A percentile compares a stretch with the other conserved stretches of the same genome.
Evolutionary conservation across 768 basidiomycete genomes (phyloP).

Genomic region (Cystobasidium tubakii): DNA sequence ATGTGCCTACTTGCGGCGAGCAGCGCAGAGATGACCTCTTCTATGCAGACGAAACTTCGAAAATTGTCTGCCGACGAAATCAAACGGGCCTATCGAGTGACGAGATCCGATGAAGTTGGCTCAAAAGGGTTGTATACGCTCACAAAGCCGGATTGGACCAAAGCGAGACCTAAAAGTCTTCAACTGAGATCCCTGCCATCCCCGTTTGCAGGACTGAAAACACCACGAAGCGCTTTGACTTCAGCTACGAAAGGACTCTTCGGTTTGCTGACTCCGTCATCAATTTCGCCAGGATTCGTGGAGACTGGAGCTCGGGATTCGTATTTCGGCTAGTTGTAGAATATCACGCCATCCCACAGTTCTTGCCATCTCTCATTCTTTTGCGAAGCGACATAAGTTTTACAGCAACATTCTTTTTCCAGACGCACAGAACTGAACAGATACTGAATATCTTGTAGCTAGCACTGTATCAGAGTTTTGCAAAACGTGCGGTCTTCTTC

Average conservation of each 20-base stretch:
- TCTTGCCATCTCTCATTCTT: neutral
- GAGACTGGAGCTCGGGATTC: neutral
- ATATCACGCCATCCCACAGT: neutral
- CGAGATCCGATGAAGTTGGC: constrained; percentile 23
- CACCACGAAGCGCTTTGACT: neutral
- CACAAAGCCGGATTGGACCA: neutral
- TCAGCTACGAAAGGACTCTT: constrained; percentile 6
- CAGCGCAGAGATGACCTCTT: constrained; percentile 33
- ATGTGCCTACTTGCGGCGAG: neutral
- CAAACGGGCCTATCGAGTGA: neutral
- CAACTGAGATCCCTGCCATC: neutral
- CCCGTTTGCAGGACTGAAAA: constrained; percentile 7
- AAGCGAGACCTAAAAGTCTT: constrained; percentile 7
- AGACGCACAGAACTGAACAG: too few relatives aligned
- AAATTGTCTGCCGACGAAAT: constrained; percentile 9
- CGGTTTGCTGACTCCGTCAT: neutral
- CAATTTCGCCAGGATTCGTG: neutral
- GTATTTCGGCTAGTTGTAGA: neutral
- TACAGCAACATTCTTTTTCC: neutral
- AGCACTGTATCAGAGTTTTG: constrained; percentile 13
- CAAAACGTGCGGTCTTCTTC: constrained; percentile 33
- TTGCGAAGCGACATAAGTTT: too few relatives aligned
- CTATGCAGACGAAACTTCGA: constrained; percentile 17
- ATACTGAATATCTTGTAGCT: neutral
- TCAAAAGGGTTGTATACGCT: constrained; percentile 25